phyloP scores from a whole-genome alignment of 2,329 filamentous ascomycete species.

The Colletotrichum higginsianum region DNA sequence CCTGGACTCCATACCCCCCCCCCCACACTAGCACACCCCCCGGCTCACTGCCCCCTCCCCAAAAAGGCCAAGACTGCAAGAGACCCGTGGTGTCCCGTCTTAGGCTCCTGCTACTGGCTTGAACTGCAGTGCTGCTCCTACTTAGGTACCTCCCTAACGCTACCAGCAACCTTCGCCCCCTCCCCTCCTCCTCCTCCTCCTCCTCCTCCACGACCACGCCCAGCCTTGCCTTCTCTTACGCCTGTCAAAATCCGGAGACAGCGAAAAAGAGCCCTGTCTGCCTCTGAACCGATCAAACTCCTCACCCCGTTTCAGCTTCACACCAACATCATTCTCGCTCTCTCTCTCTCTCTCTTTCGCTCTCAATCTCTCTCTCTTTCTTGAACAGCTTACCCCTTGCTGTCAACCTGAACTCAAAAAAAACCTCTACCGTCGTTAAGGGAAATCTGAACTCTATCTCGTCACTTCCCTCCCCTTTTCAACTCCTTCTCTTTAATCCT shows the following conservation, averaged over 20 bases:
- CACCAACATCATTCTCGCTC: slow-evolving; percentile 46
- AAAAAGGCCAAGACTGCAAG: not conserved
- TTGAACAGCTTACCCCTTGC: slow-evolving; percentile 37
- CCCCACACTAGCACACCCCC: slow-evolving; percentile 17
- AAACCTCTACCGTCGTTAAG: slow-evolving; percentile 20
- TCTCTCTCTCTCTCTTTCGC: slow-evolving; percentile 24
- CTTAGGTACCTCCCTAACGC: not conserved
- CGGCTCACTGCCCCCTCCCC: slow-evolving; percentile 19
- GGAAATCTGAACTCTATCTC: slow-evolving; percentile 23
- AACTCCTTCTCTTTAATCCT: slow-evolving; percentile 14
- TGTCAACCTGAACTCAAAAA: slow-evolving; percentile 28
- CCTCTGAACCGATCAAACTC: slow-evolving; percentile 53
- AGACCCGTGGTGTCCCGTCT: slow-evolving; percentile 13
- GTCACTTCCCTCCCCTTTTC: slow-evolving; percentile 13
- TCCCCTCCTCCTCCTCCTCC: slow-evolving; percentile 14
- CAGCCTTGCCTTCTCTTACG: slow-evolving; percentile 17
- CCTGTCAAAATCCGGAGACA: slow-evolving; percentile 40
- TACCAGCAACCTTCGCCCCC: slow-evolving; percentile 17
- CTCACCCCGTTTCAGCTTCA: slow-evolving; percentile 54
- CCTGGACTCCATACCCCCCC: slow-evolving; percentile 27
- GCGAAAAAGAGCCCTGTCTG: slow-evolving; percentile 47
- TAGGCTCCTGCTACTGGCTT: slow-evolving; percentile 12
- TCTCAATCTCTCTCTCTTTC: slow-evolving; percentile 43
- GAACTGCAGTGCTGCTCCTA: slow-evolving; percentile 7
- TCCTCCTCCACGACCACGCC: slow-evolving; percentile 19